A percentile compares a stretch with the other conserved stretches of the same genome.
These are phyloP conservation scores for Mortierella sp. DNA, from an alignment of 371 early-diverging fungal genomes.

Conservation along the genomic window DNA sequence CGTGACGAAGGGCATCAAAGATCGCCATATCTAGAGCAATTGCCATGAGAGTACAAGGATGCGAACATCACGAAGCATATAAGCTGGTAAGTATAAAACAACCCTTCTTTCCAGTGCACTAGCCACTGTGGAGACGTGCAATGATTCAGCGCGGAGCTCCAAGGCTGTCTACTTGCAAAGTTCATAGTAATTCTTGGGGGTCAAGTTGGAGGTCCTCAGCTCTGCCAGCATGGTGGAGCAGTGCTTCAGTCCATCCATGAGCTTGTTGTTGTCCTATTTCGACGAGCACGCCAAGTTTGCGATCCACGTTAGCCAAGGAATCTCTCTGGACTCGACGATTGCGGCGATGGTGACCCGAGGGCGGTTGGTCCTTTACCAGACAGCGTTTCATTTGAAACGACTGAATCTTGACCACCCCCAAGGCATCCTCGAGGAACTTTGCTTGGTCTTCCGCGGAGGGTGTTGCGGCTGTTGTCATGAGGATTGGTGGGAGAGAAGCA, in stretches of 20 bases:
- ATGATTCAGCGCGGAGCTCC: background rate
- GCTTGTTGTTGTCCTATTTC: conserved; percentile 80
- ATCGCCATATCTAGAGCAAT: conserved; percentile 87
- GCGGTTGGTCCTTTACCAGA: conserved; percentile 63
- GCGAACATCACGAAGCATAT: background rate
- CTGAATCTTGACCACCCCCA: conserved; percentile 88
- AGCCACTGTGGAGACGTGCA: background rate
- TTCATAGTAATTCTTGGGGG: conserved; percentile 97
- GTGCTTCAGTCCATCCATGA: conserved; percentile 96
- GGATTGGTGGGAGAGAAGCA: background rate
- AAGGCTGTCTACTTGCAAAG: conserved; percentile 74
- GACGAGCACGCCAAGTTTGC: background rate
- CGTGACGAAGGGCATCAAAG: conserved; percentile 93
- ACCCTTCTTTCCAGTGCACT: too few relatives aligned
- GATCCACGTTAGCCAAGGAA: background rate
- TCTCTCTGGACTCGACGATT: too few relatives aligned
- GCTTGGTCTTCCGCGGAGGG: conserved; percentile 77
- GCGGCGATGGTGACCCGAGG: conserved; percentile 7
- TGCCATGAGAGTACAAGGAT: conserved; percentile 6
- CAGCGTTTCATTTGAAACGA: conserved; percentile 90
- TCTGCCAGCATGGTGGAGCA: conserved; percentile 96
- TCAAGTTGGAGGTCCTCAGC: conserved; percentile 90
- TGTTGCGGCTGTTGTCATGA: conserved; percentile 18
- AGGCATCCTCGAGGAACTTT: conserved; percentile 84
- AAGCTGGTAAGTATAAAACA: background rate